Conservation (phyloP, 2,329 filamentous ascomycete genomes). For the Cladorrhinum sp. region DNA sequence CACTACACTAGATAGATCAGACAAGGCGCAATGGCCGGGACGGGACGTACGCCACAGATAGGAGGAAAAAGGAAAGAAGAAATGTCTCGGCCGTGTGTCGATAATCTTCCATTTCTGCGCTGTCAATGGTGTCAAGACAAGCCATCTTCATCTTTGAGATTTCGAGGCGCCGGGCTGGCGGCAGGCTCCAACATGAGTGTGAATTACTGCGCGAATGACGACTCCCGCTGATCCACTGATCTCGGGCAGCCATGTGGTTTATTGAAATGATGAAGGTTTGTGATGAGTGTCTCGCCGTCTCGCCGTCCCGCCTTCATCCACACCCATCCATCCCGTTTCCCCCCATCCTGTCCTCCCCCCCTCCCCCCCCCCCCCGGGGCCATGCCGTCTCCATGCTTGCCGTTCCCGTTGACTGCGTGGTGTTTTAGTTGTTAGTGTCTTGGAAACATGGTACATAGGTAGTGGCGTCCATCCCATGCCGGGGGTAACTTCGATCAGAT, state of each 20-base stretch:
- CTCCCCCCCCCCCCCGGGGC: neutral
- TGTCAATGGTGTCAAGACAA: neutral
- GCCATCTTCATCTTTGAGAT: neutral
- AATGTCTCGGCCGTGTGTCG: neutral
- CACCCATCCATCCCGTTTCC: neutral
- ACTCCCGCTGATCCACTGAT: neutral
- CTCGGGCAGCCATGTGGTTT: neutral
- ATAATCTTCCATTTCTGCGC: neutral
- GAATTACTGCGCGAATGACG: constrained; percentile 1
- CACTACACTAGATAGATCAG: neutral
- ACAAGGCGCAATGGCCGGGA: neutral
- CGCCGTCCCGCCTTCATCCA: neutral
- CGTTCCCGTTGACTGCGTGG: neutral
- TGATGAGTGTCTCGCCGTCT: neutral
- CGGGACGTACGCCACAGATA: neutral
- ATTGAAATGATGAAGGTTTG: neutral
- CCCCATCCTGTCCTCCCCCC: neutral
- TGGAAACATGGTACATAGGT: neutral
- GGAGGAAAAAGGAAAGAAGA: neutral
- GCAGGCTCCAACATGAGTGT: neutral
- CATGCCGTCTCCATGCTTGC: neutral
- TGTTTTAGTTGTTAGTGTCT: neutral
- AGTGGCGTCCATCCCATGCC: neutral
- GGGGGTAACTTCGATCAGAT: neutral
- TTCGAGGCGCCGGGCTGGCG: neutral